A percentile compares a stretch with the other conserved stretches of the same genome.
These are phyloP conservation scores for Tilletia indica DNA, from an alignment of 1,284 basidiomycete genomes.

Conservation along the genomic window DNA sequence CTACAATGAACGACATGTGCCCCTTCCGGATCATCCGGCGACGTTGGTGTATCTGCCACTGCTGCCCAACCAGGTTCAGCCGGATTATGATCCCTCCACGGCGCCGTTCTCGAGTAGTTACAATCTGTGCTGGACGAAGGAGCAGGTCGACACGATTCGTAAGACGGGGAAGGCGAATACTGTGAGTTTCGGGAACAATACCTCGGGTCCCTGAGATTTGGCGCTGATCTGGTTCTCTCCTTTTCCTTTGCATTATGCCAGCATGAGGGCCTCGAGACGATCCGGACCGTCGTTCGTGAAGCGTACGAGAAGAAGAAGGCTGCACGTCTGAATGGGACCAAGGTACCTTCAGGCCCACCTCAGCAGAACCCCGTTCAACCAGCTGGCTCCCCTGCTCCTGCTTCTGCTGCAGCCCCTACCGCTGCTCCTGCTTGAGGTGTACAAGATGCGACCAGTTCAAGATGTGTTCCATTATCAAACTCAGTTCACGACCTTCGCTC, in stretches of 20 bases:
- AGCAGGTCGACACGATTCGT: conserved; percentile 31
- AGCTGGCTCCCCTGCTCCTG: neutral
- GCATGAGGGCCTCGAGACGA: conserved; percentile 20
- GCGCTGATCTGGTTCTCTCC: neutral
- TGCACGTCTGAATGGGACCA: conserved; percentile 16
- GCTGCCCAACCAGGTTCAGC: conserved; percentile 23
- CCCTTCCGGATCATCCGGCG: conserved; percentile 19
- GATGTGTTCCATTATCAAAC: too few species aligned
- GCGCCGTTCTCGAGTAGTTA: conserved; percentile 30
- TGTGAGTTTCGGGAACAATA: conserved; percentile 17
- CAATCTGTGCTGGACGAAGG: conserved; percentile 31
- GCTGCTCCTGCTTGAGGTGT: too few species aligned
- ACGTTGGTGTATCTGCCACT: conserved; percentile 23
- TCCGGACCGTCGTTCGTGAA: conserved; percentile 27
- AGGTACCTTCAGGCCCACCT: neutral
- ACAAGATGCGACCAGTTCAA: too few species aligned
- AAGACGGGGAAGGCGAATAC: conserved; percentile 28
- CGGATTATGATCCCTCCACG: conserved; percentile 28
- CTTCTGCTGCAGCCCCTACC: too few species aligned
- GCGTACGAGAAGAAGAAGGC: conserved; percentile 27
- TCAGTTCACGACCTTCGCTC: too few species aligned
- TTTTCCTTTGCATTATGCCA: neutral
- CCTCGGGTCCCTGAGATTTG: neutral
- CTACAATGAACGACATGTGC: conserved; percentile 22
- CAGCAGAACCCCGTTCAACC: neutral